A percentile compares a stretch with the other conserved stretches of the same genome.
Conservation (phyloP, 495 filamentous ascomycete species). For the Aspergillus sparsus region DNA sequence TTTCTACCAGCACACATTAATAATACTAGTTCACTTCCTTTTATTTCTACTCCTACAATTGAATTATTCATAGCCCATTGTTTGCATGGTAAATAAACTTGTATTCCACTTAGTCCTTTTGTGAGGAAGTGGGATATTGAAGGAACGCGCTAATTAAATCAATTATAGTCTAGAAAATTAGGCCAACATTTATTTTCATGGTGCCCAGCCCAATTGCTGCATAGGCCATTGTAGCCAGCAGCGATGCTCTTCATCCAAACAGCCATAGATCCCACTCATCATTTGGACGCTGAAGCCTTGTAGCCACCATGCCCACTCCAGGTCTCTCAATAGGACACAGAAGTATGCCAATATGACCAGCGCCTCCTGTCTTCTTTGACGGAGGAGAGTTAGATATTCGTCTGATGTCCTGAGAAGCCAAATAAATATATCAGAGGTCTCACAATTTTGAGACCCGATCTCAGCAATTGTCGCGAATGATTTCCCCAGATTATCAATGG, state of each 20-base stretch:
- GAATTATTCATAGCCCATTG: too few relatives aligned
- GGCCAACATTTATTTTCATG: neutral
- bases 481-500: neutral
- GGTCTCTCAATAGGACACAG: constrained; percentile 26
- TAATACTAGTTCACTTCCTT: too few relatives aligned
- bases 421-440: constrained; percentile 1
- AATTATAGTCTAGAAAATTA: too few relatives aligned
- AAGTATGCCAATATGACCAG: constrained; percentile 34
- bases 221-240: constrained; percentile 28
- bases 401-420: neutral
- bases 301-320: constrained; percentile 39
- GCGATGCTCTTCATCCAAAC: constrained; percentile 23
- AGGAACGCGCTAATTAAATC: too few relatives aligned
- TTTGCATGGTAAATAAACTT: too few relatives aligned
- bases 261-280: constrained; percentile 23
- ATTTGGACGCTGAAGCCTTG: constrained; percentile 28
- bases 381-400: neutral
- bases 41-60: too few relatives aligned
- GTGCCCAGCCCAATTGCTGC: neutral
- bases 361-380: constrained; percentile 22
- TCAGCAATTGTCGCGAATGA: neutral
- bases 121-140: too few relatives aligned
- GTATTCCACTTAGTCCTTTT: too few relatives aligned
- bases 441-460: neutral
- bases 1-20: too few relatives aligned